Conservation (phyloP, 805 yeast genomes). For the Saturnispora saitoi region DNA sequence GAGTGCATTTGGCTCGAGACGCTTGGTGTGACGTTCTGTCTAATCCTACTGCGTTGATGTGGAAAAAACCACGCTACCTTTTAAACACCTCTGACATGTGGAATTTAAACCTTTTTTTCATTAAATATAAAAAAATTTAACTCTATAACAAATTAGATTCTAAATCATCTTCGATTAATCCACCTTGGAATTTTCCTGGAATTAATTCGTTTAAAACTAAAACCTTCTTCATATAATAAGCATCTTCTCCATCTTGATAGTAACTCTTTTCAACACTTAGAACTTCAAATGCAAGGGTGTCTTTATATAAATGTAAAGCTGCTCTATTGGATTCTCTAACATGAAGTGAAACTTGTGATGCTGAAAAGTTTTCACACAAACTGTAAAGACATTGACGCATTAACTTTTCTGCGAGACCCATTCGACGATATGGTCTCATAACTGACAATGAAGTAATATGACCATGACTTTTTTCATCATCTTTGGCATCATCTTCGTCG, state of each 20-base stretch:
- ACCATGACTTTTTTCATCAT: slow-evolving; percentile 65
- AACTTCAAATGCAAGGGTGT: slow-evolving; percentile 76
- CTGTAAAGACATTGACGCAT: slow-evolving; percentile 78
- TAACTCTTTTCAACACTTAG: slow-evolving; percentile 77
- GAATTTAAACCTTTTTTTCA: background rate
- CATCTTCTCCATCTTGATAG: slow-evolving; percentile 97
- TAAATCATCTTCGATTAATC: slow-evolving; percentile 48
- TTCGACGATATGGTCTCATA: slow-evolving; percentile 89
- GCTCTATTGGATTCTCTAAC: slow-evolving; percentile 92
- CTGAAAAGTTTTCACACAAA: slow-evolving; percentile 70
- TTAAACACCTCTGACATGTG: slow-evolving; percentile 9
- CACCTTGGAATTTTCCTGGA: slow-evolving; percentile 48
- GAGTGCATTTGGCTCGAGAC: slow-evolving; percentile 99
- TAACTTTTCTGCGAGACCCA: slow-evolving; percentile 88
- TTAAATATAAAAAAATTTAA: background rate
- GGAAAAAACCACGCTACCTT: slow-evolving; percentile 99
- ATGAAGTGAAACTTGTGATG: slow-evolving; percentile 80
- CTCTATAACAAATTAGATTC: slow-evolving; percentile 32
- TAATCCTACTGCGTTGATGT: slow-evolving; percentile 61
- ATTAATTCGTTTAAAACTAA: slow-evolving; percentile 51
- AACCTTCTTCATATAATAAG: slow-evolving; percentile 83
- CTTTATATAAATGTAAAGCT: slow-evolving; percentile 84
- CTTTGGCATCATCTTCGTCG: slow-evolving; percentile 58
- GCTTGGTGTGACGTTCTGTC: slow-evolving; percentile 28
- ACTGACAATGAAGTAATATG: slow-evolving; percentile 92